phyloP scores from a whole-genome alignment of 2,329 filamentous ascomycete species.

The Pseudogymnoascus sp. region DNA sequence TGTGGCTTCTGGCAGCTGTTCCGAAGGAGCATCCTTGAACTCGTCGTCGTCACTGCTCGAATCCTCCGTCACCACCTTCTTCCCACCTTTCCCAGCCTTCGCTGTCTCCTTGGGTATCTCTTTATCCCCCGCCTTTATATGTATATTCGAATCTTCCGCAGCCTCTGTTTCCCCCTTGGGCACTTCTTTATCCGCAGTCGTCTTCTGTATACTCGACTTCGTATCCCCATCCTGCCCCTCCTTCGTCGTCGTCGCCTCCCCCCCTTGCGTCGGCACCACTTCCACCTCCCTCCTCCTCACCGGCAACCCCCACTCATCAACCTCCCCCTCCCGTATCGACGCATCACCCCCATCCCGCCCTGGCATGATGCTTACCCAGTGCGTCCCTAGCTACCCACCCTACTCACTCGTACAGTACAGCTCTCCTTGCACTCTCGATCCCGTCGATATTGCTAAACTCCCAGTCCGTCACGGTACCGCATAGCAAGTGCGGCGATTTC shows the following conservation, averaged over 20 bases:
- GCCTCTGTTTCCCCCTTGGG: background rate
- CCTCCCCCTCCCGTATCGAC: conserved; percentile 24
- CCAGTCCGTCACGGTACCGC: background rate
- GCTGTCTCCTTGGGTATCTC: conserved; percentile 19
- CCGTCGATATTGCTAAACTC: background rate
- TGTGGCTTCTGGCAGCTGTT: conserved; percentile 21
- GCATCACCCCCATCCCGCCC: conserved; percentile 21
- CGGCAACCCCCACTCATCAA: conserved; percentile 15
- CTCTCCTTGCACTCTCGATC: background rate
- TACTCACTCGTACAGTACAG: background rate
- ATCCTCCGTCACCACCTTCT: conserved; percentile 21
- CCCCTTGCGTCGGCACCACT: background rate
- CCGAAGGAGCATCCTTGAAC: conserved; percentile 33
- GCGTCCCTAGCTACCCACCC: background rate
- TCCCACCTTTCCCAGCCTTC: background rate
- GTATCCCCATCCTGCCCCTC: background rate
- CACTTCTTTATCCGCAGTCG: background rate
- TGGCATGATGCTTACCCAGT: background rate
- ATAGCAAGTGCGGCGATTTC: background rate
- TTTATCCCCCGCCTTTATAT: conserved; percentile 10
- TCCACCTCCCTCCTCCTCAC: conserved; percentile 9
- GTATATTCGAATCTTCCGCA: conserved; percentile 12
- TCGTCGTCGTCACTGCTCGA: conserved; percentile 35
- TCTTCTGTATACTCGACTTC: background rate
- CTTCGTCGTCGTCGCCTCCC: background rate